Evolutionary conservation across 106 monocot genomes (phyloP).

Genomic region (Ottelia alismoides): DNA sequence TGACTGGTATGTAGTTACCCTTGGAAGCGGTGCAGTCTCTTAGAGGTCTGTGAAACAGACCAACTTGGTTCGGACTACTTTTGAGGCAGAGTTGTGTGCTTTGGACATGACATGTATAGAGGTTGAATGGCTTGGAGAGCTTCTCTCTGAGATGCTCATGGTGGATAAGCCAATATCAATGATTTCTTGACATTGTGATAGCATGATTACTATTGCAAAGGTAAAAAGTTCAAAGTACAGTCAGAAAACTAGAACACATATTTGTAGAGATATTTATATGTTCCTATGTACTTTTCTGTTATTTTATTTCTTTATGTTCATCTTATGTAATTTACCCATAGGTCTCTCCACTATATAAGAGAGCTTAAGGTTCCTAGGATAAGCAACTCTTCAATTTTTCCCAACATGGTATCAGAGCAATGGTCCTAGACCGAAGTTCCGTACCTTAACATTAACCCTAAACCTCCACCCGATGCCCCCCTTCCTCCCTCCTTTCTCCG

Average conservation of each 20-base stretch:
- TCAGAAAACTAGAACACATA: not conserved
- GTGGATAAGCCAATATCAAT: not conserved
- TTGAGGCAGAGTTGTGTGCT: constrained; percentile 6
- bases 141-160: not conserved
- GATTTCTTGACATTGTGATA: constrained; percentile 6
- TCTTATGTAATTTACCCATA: no score
- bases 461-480: no score
- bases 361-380: no score
- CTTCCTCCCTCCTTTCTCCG: no score
- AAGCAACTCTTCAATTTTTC: no score
- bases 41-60: constrained; percentile 4
- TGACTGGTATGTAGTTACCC: not conserved
- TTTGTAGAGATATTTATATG: not conserved
- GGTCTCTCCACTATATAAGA: no score
- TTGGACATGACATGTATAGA: not conserved
- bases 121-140: not conserved
- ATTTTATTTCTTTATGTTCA: not conserved
- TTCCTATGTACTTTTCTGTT: not conserved
- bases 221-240: constrained; percentile 1
- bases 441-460: no score
- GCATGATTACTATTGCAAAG: constrained; percentile 3
- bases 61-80: constrained; percentile 1
- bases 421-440: not conserved
- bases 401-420: no score
- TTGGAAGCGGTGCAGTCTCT: not conserved